Evolutionary conservation across 805 yeast species (phyloP).

Genomic region (Metschnikowia chrysomelidarum): DNA sequence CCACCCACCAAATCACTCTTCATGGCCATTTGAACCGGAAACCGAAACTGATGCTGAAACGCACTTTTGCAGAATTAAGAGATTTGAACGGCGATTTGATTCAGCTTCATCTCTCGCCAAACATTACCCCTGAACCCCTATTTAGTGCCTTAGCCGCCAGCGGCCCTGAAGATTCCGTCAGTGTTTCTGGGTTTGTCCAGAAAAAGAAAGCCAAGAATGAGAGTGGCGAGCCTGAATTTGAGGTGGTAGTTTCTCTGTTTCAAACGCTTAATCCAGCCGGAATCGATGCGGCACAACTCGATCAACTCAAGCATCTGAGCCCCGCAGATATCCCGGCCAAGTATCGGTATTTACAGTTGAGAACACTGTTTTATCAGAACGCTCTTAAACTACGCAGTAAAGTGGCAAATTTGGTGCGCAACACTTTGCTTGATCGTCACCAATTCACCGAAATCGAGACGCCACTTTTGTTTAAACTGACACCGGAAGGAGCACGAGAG

Average conservation of each 20-base stretch:
- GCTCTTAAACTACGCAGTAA: conserved; percentile 56
- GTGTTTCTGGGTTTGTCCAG: conserved; percentile 56
- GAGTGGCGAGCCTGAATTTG: conserved; percentile 41
- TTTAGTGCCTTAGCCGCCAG: conserved; percentile 44
- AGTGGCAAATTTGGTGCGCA: conserved; percentile 49
- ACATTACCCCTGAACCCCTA: conserved; percentile 36
- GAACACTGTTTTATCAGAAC: conserved; percentile 56
- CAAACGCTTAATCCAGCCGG: conserved; percentile 63
- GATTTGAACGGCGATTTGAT: conserved; percentile 66
- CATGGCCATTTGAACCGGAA: conserved; percentile 85
- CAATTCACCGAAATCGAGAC: conserved; percentile 85
- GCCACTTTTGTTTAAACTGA: conserved; percentile 87
- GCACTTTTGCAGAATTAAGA: conserved; percentile 72
- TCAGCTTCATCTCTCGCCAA: conserved; percentile 49
- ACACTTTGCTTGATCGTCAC: conserved; percentile 34
- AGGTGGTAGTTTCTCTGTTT: conserved; percentile 51
- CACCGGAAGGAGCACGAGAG: conserved; percentile 98
- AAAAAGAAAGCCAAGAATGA: conserved; percentile 26
- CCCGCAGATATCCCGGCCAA: conserved; percentile 71
- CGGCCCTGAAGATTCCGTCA: conserved; percentile 69
- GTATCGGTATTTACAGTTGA: conserved; percentile 74
- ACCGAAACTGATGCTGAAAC: conserved; percentile 67
- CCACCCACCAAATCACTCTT: conserved; percentile 39
- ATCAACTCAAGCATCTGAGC: conserved; percentile 48
- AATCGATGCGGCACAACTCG: conserved; percentile 66